Percentiles rank a stretch among this genome's conserved stretches.
Conservation (phyloP, 2,329 filamentous ascomycete genomes). For the Botrytis cinerea region DNA sequence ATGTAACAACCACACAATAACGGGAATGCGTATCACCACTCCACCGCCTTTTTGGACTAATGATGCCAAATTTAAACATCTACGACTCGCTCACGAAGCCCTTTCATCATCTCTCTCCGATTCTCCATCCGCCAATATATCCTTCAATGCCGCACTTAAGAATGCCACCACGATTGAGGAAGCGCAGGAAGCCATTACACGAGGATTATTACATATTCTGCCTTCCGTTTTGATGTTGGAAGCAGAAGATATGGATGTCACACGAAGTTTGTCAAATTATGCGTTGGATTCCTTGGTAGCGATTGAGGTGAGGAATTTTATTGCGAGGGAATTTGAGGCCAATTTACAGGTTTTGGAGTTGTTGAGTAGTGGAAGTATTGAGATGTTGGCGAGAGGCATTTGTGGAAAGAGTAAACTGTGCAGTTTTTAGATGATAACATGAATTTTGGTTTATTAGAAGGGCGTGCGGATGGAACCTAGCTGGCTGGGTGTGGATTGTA, state of each 20-base stretch:
- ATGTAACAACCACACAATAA: constrained; percentile 55
- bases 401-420: constrained; percentile 47
- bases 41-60: constrained; percentile 53
- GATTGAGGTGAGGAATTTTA: constrained; percentile 41
- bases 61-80: constrained; percentile 56
- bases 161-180: constrained; percentile 48
- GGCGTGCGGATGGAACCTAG: background rate
- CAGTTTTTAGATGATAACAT: constrained; percentile 26
- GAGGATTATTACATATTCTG: constrained; percentile 51
- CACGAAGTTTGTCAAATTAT: constrained; percentile 49
- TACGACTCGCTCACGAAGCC: constrained; percentile 44
- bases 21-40: constrained; percentile 53
- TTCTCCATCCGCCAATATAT: constrained; percentile 40
- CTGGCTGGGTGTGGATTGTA: constrained; percentile 4
- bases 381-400: constrained; percentile 51
- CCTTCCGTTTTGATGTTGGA: constrained; percentile 53
- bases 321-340: constrained; percentile 47
- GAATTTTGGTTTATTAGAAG: background rate
- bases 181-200: constrained; percentile 49
- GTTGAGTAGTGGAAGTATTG: constrained; percentile 53
- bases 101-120: constrained; percentile 33
- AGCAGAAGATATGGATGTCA: constrained; percentile 51
- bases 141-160: constrained; percentile 49
- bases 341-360: constrained; percentile 55
- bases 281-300: constrained; percentile 40